These are phyloP conservation scores for Gliomastix tumulicola DNA, from an alignment of 2,329 filamentous ascomycete genomes.

Conservation along the genomic window DNA sequence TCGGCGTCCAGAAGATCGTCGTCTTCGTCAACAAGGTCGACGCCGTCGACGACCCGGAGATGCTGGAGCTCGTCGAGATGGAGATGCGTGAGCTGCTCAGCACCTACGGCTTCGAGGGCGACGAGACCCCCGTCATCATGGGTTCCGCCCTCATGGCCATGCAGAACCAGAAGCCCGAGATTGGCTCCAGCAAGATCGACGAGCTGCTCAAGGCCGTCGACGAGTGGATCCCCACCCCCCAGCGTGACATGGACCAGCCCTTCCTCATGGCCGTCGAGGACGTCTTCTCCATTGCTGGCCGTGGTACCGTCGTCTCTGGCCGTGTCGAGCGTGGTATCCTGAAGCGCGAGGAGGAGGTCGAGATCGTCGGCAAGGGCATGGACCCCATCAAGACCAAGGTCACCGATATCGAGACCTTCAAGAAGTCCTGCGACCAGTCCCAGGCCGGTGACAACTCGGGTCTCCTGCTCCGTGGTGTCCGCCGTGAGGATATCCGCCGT, in stretches of 20 bases:
- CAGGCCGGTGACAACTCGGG: constrained; percentile 97
- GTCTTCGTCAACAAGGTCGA: constrained; percentile 99
- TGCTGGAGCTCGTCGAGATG: constrained; percentile 99
- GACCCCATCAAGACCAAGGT: constrained; percentile 95
- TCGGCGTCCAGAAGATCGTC: constrained; percentile 95
- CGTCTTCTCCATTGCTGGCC: constrained; percentile 82
- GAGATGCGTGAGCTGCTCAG: constrained; percentile 97
- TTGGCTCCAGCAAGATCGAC: constrained; percentile 82
- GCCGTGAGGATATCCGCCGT: constrained; percentile 87
- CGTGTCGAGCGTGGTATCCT: constrained; percentile 93
- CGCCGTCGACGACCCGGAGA: constrained; percentile 93
- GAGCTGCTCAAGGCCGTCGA: constrained; percentile 88
- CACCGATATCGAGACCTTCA: constrained; percentile 99
- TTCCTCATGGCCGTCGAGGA: constrained; percentile 99
- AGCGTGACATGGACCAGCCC: constrained; percentile 93
- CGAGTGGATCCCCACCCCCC: constrained; percentile 90
- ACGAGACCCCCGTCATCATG: constrained; percentile 95
- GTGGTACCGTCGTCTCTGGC: constrained; percentile 93
- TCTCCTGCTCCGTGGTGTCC: constrained; percentile 89
- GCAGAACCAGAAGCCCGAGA: constrained; percentile 78
- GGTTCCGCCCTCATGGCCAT: constrained; percentile 94
- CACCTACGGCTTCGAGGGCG: constrained; percentile 94
- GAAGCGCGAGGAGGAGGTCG: constrained; percentile 91
- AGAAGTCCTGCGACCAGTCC: constrained; percentile 97
- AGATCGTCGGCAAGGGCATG: constrained; percentile 82